Percentiles rank a stretch among this genome's conserved stretches.
Evolutionary conservation across 805 yeast species (phyloP).

Genomic region (Saturnispora galanensis): DNA sequence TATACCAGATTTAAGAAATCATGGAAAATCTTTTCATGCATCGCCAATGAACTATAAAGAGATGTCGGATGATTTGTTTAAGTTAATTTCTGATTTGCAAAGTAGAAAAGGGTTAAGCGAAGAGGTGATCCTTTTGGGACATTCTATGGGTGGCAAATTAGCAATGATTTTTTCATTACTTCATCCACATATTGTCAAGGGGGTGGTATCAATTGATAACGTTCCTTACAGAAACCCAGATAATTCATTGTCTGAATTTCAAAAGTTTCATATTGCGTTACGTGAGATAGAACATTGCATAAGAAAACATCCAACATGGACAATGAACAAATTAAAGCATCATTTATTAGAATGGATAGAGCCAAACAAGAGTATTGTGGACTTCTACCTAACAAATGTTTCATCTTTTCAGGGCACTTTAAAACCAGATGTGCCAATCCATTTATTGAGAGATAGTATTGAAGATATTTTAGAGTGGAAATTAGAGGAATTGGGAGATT

Average conservation of each 20-base stretch:
- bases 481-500: constrained; percentile 18
- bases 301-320: constrained; percentile 28
- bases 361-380: constrained; percentile 46
- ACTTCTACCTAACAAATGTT: constrained; percentile 65
- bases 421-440: constrained; percentile 50
- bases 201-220: constrained; percentile 66
- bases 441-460: constrained; percentile 50
- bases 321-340: constrained; percentile 41
- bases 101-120: constrained; percentile 5
- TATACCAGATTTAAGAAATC: constrained; percentile 75
- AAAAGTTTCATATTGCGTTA: constrained; percentile 21
- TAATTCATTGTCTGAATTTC: constrained; percentile 21
- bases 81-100: constrained; percentile 30
- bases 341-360: constrained; percentile 52
- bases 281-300: constrained; percentile 11
- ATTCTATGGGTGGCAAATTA: constrained; percentile 89
- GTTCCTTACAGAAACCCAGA: constrained; percentile 59
- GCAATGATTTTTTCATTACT: constrained; percentile 77
- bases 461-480: constrained; percentile 53
- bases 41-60: constrained; percentile 60
- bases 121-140: constrained; percentile 45
- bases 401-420: constrained; percentile 20
- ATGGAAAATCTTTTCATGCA: constrained; percentile 80
- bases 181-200: constrained; percentile 48
- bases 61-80: constrained; percentile 72